Base-by-base conservation (phyloP, 2,329 filamentous ascomycete genomes). In the Pestalotiopsis sp. region DNA sequence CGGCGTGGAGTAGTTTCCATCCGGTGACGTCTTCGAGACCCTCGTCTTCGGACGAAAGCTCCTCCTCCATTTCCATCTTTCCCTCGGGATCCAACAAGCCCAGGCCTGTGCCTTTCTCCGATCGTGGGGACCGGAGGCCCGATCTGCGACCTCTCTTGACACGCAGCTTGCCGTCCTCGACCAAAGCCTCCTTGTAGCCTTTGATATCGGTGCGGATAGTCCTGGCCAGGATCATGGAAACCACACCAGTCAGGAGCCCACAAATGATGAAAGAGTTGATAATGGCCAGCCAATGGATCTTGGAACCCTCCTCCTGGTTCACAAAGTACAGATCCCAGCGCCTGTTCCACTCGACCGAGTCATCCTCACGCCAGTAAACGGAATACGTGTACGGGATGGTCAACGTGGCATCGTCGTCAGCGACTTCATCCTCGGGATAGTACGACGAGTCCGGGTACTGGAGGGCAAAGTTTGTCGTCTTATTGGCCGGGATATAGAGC, bases 271-370 rank as follows among this genome's bases (percentile, higher is more conserved):
- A 80, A 0, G 93, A 96, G 81, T 97, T 97, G 78, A 96, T 80
- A 70, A 97, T 95, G 44, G 94, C 93, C 67, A 97, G 84, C 92
- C 93, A 97, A 77, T 97, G 94, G 26, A 95, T 93, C 76, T 89
- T 90, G 30, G 88, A 90, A 59, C 92, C 92, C 72, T 95, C 92
- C 68, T 93, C 91, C 76, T 96, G 92, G 77, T 95, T 94, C 68
- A 92, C 92, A 80, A 97, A 97, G 79, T 97, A 97, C 66, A 95
- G 82, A 74, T 97, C 92, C 94, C 94, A 97, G 66, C 94, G 88
- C 73, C 91, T 93, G 67, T 85, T 84, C 94, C 94, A 97, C 71
- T 96, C 93, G 64, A 97, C 83, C 22, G 86, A 88, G 56, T 91
- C 87, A 70, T 97, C 93, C 77, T 97, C 92, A 64, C 93, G 90